Evolutionary conservation across 352 stramenopile species (phyloP).

Genomic region (Phytopythium oedochilum): DNA sequence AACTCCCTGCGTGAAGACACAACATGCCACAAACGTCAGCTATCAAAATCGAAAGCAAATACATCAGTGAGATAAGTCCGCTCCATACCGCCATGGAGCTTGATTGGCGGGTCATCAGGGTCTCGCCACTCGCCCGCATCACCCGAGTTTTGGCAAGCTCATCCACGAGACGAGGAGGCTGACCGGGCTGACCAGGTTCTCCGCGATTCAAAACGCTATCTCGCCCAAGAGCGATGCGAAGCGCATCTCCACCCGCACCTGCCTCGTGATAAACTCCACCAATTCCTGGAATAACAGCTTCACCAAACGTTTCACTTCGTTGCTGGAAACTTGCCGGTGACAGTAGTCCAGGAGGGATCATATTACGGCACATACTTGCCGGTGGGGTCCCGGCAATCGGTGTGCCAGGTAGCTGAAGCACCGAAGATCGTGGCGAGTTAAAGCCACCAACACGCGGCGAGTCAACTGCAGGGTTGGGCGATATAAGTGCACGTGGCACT

Average conservation of each 20-base stretch:
- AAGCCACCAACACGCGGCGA: slow-evolving; percentile 75
- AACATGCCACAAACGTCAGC: background rate
- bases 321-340: slow-evolving; percentile 85
- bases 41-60: background rate
- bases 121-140: slow-evolving; percentile 20
- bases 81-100: background rate
- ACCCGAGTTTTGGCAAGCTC: slow-evolving; percentile 35
- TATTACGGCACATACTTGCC: slow-evolving; percentile 43
- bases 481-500: slow-evolving; percentile 74
- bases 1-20: background rate
- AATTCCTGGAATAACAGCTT: slow-evolving; percentile 14
- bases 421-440: slow-evolving; percentile 64
- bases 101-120: background rate
- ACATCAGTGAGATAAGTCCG: background rate
- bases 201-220: slow-evolving; percentile 64
- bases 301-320: slow-evolving; percentile 54
- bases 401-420: slow-evolving; percentile 70
- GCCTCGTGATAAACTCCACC: slow-evolving; percentile 25
- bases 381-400: slow-evolving; percentile 46
- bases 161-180: slow-evolving; percentile 19
- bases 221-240: slow-evolving; percentile 71
- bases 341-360: slow-evolving; percentile 36
- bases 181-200: slow-evolving; percentile 30
- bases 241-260: slow-evolving; percentile 31
- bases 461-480: slow-evolving; percentile 82